Conservation (phyloP, 148 eudicot species). For the Spergularia bocconei region DNA sequence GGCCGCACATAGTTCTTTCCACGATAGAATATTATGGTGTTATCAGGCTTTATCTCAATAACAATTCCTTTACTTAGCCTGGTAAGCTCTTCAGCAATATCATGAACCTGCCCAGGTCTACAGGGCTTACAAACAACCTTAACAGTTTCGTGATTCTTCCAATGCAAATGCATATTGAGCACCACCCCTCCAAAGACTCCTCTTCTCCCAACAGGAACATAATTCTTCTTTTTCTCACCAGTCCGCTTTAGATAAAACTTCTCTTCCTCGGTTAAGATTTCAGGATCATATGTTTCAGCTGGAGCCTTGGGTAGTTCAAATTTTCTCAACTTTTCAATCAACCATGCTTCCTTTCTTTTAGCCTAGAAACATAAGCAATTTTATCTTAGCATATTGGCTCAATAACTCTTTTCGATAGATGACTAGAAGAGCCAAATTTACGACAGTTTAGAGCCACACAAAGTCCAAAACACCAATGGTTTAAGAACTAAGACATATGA, state of each 20-base stretch:
- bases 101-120: conserved; percentile 83
- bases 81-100: conserved; percentile 83
- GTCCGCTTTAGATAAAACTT: conserved; percentile 86
- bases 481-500: neutral
- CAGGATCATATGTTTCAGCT: conserved; percentile 83
- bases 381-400: neutral
- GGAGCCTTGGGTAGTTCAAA: conserved; percentile 70
- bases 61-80: conserved; percentile 86
- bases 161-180: conserved; percentile 97
- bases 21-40: conserved; percentile 81
- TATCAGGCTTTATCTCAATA: conserved; percentile 82
- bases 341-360: conserved; percentile 92
- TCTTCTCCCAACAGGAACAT: conserved; percentile 94
- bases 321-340: conserved; percentile 90
- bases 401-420: neutral
- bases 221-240: conserved; percentile 95
- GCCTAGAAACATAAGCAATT: conserved; percentile 44
- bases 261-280: conserved; percentile 89
- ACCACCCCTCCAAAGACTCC: conserved; percentile 99
- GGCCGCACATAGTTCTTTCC: conserved; percentile 95
- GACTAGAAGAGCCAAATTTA: neutral
- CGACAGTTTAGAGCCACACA: neutral
- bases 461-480: neutral
- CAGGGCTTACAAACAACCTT: conserved; percentile 94
- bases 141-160: conserved; percentile 96